These are phyloP conservation scores for Arabis alpina DNA, from an alignment of 345 rosid genomes.

Conservation along the genomic window DNA sequence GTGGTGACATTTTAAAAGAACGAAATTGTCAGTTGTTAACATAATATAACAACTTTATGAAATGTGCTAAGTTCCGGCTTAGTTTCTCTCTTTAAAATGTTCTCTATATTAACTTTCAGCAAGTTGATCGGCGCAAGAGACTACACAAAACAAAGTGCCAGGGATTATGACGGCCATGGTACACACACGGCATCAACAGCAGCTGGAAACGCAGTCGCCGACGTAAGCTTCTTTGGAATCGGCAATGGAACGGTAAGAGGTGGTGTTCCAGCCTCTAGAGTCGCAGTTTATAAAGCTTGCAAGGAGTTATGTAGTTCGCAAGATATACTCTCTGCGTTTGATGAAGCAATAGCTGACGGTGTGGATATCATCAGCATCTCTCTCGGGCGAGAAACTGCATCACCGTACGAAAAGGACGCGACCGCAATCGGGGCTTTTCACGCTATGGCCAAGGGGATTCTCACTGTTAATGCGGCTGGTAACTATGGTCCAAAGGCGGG, in stretches of 20 bases:
- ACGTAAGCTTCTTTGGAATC: constrained; percentile 48
- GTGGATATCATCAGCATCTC: constrained; percentile 48
- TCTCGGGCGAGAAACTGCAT: accelerated
- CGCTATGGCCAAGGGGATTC: constrained; percentile 52
- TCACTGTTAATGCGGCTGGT: constrained; percentile 51
- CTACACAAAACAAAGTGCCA: constrained; percentile 33
- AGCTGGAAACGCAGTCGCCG: constrained; percentile 49
- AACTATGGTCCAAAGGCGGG: constrained; percentile 28
- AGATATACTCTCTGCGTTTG: constrained; percentile 46
- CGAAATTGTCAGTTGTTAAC: too few species aligned
- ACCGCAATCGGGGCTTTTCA: constrained; percentile 57
- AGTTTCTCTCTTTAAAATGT: background rate
- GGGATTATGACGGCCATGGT: constrained; percentile 39
- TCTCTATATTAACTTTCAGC: constrained; percentile 1
- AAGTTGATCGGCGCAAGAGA: constrained; percentile 42
- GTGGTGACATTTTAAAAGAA: too few species aligned
- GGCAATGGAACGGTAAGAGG: constrained; percentile 56
- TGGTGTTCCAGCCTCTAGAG: constrained; percentile 53
- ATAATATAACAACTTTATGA: too few species aligned
- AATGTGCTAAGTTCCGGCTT: too few species aligned
- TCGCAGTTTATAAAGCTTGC: constrained; percentile 53
- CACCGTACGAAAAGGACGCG: background rate
- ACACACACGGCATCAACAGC: constrained; percentile 65
- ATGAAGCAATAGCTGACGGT: constrained; percentile 55
- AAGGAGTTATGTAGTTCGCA: background rate